phyloP scores from a whole-genome alignment of 2,329 filamentous ascomycete genomes.

The Sporothrix pallida region DNA sequence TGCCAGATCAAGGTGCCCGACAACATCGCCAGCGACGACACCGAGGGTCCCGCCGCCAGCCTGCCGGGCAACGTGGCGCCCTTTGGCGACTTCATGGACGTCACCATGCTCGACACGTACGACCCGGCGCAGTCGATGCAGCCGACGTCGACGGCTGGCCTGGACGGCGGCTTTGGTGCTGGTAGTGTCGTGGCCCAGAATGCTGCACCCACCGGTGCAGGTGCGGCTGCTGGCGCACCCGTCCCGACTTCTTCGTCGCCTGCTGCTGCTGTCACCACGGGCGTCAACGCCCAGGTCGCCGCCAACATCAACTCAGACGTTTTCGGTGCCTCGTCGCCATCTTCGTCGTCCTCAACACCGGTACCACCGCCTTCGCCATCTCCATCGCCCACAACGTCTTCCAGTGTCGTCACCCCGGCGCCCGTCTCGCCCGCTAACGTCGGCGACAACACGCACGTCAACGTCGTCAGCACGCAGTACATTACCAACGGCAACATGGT shows the following conservation, averaged over 20 bases:
- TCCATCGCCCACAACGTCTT: neutral
- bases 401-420: conserved; percentile 42
- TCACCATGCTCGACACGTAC: conserved; percentile 33
- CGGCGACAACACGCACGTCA: conserved; percentile 34
- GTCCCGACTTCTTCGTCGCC: conserved; percentile 25
- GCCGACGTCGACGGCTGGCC: conserved; percentile 33
- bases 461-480: conserved; percentile 59
- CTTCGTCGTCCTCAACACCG: conserved; percentile 30
- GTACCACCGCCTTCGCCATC: conserved; percentile 12
- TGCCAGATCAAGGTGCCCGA: conserved; percentile 69
- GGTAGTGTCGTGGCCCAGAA: conserved; percentile 24
- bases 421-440: conserved; percentile 1
- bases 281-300: neutral
- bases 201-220: conserved; percentile 14
- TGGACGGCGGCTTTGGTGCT: neutral
- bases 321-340: conserved; percentile 2
- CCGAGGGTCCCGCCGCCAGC: conserved; percentile 53
- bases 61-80: conserved; percentile 71
- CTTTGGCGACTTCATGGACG: conserved; percentile 33
- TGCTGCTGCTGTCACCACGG: neutral
- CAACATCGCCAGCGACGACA: conserved; percentile 63
- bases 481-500: conserved; percentile 58
- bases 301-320: neutral
- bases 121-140: conserved; percentile 34
- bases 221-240: conserved; percentile 29